These are phyloP conservation scores for Aquilaria malaccensis DNA, from an alignment of 345 rosid species.

Conservation along the genomic window DNA sequence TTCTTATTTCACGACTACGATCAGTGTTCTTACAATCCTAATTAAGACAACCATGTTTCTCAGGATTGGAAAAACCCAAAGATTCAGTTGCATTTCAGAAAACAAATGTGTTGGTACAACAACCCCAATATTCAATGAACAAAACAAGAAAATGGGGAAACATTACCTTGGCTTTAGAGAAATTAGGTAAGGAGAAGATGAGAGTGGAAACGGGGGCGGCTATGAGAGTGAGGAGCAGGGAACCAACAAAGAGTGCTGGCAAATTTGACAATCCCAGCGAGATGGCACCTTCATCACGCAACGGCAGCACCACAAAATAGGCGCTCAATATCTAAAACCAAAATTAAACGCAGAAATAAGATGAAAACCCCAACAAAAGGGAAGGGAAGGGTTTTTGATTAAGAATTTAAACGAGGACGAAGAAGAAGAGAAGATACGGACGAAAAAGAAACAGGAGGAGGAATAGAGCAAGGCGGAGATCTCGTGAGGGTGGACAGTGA, in stretches of 20 bases:
- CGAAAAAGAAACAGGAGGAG: constrained; percentile 87
- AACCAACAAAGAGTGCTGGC: constrained; percentile 71
- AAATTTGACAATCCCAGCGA: constrained; percentile 78
- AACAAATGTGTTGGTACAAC: not conserved
- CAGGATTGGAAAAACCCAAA: too few species aligned
- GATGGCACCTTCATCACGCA: constrained; percentile 89
- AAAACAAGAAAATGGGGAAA: constrained; percentile 4
- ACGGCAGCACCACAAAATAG: constrained; percentile 80
- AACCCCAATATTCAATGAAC: not conserved
- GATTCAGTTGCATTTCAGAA: too few species aligned
- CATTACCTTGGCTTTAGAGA: constrained; percentile 70
- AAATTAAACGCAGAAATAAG: not conserved
- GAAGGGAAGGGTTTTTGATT: not conserved
- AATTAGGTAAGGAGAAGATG: constrained; percentile 62
- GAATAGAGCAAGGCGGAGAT: constrained; percentile 66
- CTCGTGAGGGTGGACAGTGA: constrained; percentile 77
- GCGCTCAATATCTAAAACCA: constrained; percentile 66
- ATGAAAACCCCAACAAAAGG: not conserved
- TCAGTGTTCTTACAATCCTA: too few species aligned
- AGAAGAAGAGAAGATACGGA: constrained; percentile 21
- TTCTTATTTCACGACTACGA: too few species aligned
- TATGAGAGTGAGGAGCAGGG: constrained; percentile 63
- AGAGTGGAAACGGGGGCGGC: constrained; percentile 92
- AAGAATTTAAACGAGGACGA: not conserved
- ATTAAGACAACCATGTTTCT: too few species aligned